Evolutionary conservation across 345 rosid species (phyloP).

Genomic region (Streptanthus diversifolius): DNA sequence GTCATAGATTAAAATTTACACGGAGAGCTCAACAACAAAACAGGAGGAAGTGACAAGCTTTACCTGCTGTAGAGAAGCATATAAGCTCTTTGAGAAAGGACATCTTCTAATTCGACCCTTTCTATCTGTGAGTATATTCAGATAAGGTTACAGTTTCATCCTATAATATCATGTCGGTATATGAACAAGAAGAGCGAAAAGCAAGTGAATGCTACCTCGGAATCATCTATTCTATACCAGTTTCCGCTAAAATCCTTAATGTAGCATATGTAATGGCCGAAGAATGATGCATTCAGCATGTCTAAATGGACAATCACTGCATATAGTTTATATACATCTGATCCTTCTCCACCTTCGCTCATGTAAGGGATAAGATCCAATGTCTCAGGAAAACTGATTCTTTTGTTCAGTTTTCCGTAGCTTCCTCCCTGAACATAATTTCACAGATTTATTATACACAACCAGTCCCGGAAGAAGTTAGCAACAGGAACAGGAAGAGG

Average conservation of each 20-base stretch:
- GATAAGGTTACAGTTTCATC: neutral
- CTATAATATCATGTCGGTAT: neutral
- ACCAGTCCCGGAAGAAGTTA: neutral
- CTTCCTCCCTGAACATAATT: slow-evolving; percentile 76
- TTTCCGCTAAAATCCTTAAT: slow-evolving; percentile 74
- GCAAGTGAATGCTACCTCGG: slow-evolving; percentile 53
- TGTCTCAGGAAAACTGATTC: slow-evolving; percentile 76
- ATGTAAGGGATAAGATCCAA: slow-evolving; percentile 80
- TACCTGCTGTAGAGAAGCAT: slow-evolving; percentile 98
- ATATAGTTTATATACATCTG: slow-evolving; percentile 72
- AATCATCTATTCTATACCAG: slow-evolving; percentile 88
- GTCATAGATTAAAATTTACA: neutral
- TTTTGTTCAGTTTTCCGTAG: slow-evolving; percentile 96
- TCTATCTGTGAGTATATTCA: slow-evolving; percentile 49
- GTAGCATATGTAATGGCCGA: slow-evolving; percentile 94
- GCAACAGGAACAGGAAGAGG: neutral
- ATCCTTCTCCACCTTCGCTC: slow-evolving; percentile 69
- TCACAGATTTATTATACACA: slow-evolving; percentile 4
- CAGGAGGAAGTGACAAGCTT: neutral
- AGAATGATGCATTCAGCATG: slow-evolving; percentile 94
- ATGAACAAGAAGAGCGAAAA: slow-evolving; percentile 7
- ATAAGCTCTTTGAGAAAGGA: slow-evolving; percentile 90
- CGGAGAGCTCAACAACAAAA: neutral
- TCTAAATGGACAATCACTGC: slow-evolving; percentile 97
- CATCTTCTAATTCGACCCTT: slow-evolving; percentile 71